Evolutionary conservation across 768 basidiomycete genomes (phyloP).

Genomic region (Suillus weaverae): DNA sequence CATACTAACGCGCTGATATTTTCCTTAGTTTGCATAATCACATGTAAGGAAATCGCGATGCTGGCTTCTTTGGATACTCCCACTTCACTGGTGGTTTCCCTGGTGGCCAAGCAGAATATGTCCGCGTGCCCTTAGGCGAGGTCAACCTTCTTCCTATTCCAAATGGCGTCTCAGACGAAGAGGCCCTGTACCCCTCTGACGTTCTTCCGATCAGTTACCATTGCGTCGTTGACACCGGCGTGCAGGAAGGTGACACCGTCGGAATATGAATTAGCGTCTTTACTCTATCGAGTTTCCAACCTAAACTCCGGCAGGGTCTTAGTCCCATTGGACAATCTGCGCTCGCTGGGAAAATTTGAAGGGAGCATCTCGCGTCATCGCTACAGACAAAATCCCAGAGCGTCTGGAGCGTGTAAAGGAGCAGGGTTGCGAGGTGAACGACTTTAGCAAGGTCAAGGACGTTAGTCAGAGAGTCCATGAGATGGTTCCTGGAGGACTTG

Average conservation of each 20-base stretch:
- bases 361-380: slow-evolving; percentile 70
- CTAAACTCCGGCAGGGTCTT: slow-evolving; percentile 42
- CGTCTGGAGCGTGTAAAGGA: slow-evolving; percentile 48
- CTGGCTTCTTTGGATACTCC: slow-evolving; percentile 72
- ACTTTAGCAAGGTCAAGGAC: slow-evolving; percentile 49
- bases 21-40: slow-evolving; percentile 45
- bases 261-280: slow-evolving; percentile 58
- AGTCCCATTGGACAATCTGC: slow-evolving; percentile 66
- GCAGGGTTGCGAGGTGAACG: slow-evolving; percentile 54
- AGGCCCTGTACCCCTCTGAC: slow-evolving; percentile 56
- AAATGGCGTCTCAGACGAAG: slow-evolving; percentile 62
- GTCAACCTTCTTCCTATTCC: slow-evolving; percentile 74
- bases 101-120: slow-evolving; percentile 75
- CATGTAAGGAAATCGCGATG: slow-evolving; percentile 68
- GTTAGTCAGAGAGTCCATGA: slow-evolving; percentile 59
- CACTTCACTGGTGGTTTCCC: slow-evolving; percentile 74
- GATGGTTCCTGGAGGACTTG: slow-evolving; percentile 62
- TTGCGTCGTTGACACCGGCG: slow-evolving; percentile 68
- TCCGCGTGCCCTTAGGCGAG: slow-evolving; percentile 68
- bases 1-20: neutral
- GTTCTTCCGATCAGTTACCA: slow-evolving; percentile 76
- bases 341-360: slow-evolving; percentile 64
- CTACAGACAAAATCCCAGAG: slow-evolving; percentile 61
- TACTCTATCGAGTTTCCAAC: neutral
- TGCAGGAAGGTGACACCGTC: slow-evolving; percentile 70